Base-by-base conservation (phyloP, 2,329 filamentous ascomycete genomes). In the Sporothrix inflata region DNA sequence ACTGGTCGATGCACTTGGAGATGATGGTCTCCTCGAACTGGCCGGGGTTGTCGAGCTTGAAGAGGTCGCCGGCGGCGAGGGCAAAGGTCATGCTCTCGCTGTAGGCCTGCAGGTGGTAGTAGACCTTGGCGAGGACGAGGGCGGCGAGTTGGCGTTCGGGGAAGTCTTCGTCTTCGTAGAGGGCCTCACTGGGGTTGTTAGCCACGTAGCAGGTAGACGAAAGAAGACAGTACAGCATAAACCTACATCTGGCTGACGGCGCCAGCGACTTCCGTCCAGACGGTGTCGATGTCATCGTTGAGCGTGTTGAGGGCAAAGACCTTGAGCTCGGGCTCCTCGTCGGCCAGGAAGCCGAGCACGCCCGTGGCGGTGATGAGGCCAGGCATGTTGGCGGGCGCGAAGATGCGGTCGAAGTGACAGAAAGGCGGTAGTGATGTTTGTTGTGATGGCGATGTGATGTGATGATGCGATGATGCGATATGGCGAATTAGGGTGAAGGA, bases 11-110 rank as follows among this genome's bases (percentile, higher is more conserved):
- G 80, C 96, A 99, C 87, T 97, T 98, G 73, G 95, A 95, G 81
- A 98, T 94, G 84, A 99, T 98, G 72, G 96, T 99, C 85, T 99
- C 94, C 83, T 99, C 96, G 79, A 97, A 99, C 85, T 99, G 96
- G 82, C 94, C 92, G 69, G 93, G 91, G 71, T 91, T 88, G 79
- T 98, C 93, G 76, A 98, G 89, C 84, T 97, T 93, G 86, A 99
- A 98, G 67, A 97, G 90, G 80, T 98, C 93, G 74, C 96, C 96
- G 30, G 96, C 94, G 73, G 94, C 94, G 61, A 99, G 89, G 75
- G 96, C 96, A 82, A 99, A 98, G 69, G 93, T 92, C 95, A 99
- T 98, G 83, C 95, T 98, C 85, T 99, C 96, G 81, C 98, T 96
- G 85, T 99, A 99, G 81, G 96, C 96, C 83, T 98, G 94, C 70